Evolutionary conservation across 2,329 filamentous ascomycete genomes (phyloP).

Genomic region (Madurella fahalii): DNA sequence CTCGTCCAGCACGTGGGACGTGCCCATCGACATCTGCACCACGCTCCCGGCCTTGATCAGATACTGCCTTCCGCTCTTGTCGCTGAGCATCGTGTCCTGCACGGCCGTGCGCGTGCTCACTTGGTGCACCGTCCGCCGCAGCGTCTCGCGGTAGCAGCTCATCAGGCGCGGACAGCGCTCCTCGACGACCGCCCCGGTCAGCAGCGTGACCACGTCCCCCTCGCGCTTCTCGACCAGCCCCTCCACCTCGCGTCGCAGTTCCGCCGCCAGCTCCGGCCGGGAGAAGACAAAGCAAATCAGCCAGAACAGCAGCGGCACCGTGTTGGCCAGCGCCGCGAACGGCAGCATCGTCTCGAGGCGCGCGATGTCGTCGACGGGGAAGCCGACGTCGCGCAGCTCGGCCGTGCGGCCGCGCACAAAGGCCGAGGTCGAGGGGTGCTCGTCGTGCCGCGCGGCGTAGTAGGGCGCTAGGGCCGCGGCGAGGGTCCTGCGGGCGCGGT

Average conservation of each 20-base stretch:
- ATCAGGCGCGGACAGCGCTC: constrained; percentile 15
- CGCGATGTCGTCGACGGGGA: constrained; percentile 15
- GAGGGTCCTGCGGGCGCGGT: constrained; percentile 34
- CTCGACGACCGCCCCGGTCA: constrained; percentile 3
- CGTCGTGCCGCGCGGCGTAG: constrained; percentile 25
- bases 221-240: neutral
- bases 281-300: constrained; percentile 21
- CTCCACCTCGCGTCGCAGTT: constrained; percentile 24
- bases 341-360: constrained; percentile 17
- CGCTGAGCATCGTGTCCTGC: constrained; percentile 31
- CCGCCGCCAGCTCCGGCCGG: constrained; percentile 16
- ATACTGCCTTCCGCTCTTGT: constrained; percentile 16
- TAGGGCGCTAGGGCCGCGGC: constrained; percentile 30
- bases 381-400: constrained; percentile 3
- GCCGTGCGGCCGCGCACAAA: constrained; percentile 15
- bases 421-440: constrained; percentile 9
- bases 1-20: constrained; percentile 14
- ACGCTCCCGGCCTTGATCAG: constrained; percentile 21
- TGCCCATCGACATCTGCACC: constrained; percentile 14
- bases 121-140: constrained; percentile 34
- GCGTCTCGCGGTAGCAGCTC: constrained; percentile 28
- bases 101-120: constrained; percentile 32
- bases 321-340: constrained; percentile 19
- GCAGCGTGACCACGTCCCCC: neutral
- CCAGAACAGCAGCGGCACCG: constrained; percentile 21